Evolutionary conservation across 2,329 filamentous ascomycete genomes (phyloP), one percentile per base, ranked within the genome.

Genomic region (Fusarium fracticaudum): DNA sequence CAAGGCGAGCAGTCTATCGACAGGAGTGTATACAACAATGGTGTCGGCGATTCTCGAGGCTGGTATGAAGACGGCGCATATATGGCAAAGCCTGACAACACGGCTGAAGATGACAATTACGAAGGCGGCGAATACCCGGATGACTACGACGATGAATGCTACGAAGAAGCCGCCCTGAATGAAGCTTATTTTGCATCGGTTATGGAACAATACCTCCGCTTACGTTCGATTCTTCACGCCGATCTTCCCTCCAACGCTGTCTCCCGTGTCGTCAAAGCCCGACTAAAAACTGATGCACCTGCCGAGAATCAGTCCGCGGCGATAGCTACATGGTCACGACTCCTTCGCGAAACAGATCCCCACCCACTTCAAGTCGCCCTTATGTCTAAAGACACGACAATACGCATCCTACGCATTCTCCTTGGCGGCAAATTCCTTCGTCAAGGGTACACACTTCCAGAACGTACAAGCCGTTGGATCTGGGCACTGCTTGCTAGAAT

Each of bases 1-100:
- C 77, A 82, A 35, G 78, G 80, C 15, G 74, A 82, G 15, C 76
- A 80, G n/a, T 33, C 74, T 22, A 60, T 80, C 8, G 85, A 87
- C 67, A 80, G 82, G 58, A 80, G 79, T 38, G 85, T 88, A 47
- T 90, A 91, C 77, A 78, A 85, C 14, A 80, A 85, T 64, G 86
- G 86, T 11, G 71, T 82, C 26, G 86, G 87, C 60, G 89, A 92
- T 76, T 84, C 86, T 29, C 83, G 88, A 63, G 93, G 92, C 17
- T 91, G 90, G 78, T 96, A 94, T 80, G 85, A 91, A 22, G 93
- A 97, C 75, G 95, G 94, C 55, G 93, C 94, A 43, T 98, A 94
- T 80, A 90, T 92, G 31, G 93, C 91, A 8, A 85, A 87, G 6
- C 87, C 89, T 1, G 83, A 86, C 35, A 74, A 74, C 31, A 73